Evolutionary conservation across 768 basidiomycete genomes (phyloP).

Genomic region (Terana coerulea): DNA sequence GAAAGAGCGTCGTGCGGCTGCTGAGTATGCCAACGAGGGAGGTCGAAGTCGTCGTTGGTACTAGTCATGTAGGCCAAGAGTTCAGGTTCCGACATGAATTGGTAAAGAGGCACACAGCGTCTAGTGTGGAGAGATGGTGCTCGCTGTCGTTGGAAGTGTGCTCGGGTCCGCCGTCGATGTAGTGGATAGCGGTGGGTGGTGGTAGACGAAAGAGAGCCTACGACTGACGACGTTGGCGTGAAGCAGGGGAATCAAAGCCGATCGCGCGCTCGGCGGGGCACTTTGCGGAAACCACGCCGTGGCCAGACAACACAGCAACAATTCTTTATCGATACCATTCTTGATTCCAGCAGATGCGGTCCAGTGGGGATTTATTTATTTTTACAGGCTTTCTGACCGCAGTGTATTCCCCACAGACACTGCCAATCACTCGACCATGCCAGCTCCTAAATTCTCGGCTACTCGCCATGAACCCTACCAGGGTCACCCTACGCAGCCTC

Average conservation of each 20-base stretch:
- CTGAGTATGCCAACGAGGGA: conserved; percentile 53
- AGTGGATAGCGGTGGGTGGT: conserved; percentile 19
- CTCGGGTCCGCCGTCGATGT: conserved; percentile 19
- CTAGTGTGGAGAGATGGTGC: conserved; percentile 7
- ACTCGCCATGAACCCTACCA: too few species aligned
- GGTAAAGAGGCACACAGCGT: conserved; percentile 9
- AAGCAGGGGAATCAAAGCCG: conserved; percentile 13
- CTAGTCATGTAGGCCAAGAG: conserved; percentile 64
- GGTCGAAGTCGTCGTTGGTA: conserved; percentile 80
- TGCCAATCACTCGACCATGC: too few species aligned
- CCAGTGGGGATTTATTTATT: not conserved
- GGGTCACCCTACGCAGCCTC: too few species aligned
- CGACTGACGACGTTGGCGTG: conserved; percentile 9
- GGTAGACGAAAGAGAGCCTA: conserved; percentile 14
- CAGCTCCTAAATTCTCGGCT: too few species aligned
- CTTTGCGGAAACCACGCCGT: conserved; percentile 4
- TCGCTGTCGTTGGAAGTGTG: conserved; percentile 5
- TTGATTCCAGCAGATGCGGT: not conserved
- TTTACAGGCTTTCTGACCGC: conserved; percentile 3
- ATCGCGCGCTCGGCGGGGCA: conserved; percentile 14
- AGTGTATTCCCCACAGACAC: too few species aligned
- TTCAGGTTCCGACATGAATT: conserved; percentile 70
- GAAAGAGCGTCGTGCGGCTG: conserved; percentile 41
- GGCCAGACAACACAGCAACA: not conserved
- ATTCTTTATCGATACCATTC: conserved; percentile 3